Base-by-base conservation (phyloP, 2,329 filamentous ascomycete species). In the Aspergillus sp. region DNA sequence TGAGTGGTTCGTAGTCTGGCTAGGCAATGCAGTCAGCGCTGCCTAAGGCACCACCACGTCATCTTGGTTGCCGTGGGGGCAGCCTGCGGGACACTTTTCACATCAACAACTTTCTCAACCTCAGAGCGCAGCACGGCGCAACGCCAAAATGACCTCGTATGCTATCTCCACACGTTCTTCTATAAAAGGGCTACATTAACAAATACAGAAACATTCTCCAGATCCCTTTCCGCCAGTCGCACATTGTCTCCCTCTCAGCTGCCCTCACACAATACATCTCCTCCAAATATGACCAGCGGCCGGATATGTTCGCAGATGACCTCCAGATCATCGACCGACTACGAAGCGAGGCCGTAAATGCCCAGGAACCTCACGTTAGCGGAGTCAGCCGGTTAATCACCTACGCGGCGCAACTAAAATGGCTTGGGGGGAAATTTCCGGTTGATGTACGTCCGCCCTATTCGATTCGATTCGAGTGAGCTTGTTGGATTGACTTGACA, bases 271-370 rank as follows among this genome's bases (percentile, higher is more conserved):
- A 95, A 73, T 98, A 99, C 79, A 98, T 99, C 70, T 96, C 92
- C 61, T 89, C 86, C 75, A 97, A 98, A 82, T 98, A 98, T 88
- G 93, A 98, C 76, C 95, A 99, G 74, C 93, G 96, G 72, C 93
- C 95, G 34, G 92, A 97, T 75, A 96, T 96, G 89, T 99, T 99
- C 76, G 86, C 86, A 62, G 84, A 90, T 63, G 95, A 99, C 78
- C 86, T 96, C 58, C 87, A 93, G 70, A 84, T 89, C 64, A 92
- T 99, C 68, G 92, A 98, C 71, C 81, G 85, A 49, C 79, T 98
- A 57, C 88, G 95, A 5, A 84, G 85, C 61, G 90, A 96, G 72
- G 95, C 95, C n/a, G 82, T 96, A 55, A 91, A 92, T 73, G 89
- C 95, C 2, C 86, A 89, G 59, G 95, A 99, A 72, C 87, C 95